Percentiles rank a stretch among this genome's conserved stretches.
Conservation (phyloP, 2,329 filamentous ascomycete species). For the Aspergillus tanneri region DNA sequence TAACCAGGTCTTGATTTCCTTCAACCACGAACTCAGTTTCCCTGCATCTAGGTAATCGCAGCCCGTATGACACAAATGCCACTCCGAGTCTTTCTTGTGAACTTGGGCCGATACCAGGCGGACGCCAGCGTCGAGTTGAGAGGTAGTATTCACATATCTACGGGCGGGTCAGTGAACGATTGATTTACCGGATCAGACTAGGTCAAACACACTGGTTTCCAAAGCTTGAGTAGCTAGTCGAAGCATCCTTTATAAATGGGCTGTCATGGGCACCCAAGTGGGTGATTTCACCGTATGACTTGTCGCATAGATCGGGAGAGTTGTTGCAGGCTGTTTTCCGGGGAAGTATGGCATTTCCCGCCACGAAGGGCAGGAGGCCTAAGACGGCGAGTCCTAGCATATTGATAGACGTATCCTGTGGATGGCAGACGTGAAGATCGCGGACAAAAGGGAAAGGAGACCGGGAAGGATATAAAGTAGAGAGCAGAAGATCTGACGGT, state of each 20-base stretch:
- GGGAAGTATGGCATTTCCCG: conserved; percentile 29
- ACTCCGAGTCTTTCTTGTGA: conserved; percentile 59
- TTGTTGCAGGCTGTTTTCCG: conserved; percentile 69
- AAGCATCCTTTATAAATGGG: conserved; percentile 66
- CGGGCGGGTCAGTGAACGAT: conserved; percentile 14
- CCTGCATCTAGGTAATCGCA: conserved; percentile 71
- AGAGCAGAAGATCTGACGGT: too few species aligned
- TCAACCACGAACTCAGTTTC: conserved; percentile 62
- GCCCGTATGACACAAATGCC: conserved; percentile 68
- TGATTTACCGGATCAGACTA: too few species aligned
- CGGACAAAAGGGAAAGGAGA: neutral
- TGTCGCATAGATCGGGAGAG: conserved; percentile 69
- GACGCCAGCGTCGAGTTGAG: conserved; percentile 68
- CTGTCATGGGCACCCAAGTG: conserved; percentile 76
- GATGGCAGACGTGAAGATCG: neutral
- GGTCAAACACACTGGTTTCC: conserved; percentile 65
- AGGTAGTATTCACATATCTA: conserved; percentile 63
- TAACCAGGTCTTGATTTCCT: conserved; percentile 66
- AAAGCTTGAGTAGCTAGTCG: conserved; percentile 60
- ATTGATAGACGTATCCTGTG: too few species aligned
- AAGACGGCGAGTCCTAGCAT: conserved; percentile 34
- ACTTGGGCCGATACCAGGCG: conserved; percentile 71
- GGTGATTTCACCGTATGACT: conserved; percentile 72
- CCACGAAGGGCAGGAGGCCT: conserved; percentile 29
- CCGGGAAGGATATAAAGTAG: too few species aligned